A percentile compares a stretch with the other conserved stretches of the same genome.
Evolutionary conservation across 768 basidiomycete genomes (phyloP).

Genomic region (Lactarius hengduanensis): DNA sequence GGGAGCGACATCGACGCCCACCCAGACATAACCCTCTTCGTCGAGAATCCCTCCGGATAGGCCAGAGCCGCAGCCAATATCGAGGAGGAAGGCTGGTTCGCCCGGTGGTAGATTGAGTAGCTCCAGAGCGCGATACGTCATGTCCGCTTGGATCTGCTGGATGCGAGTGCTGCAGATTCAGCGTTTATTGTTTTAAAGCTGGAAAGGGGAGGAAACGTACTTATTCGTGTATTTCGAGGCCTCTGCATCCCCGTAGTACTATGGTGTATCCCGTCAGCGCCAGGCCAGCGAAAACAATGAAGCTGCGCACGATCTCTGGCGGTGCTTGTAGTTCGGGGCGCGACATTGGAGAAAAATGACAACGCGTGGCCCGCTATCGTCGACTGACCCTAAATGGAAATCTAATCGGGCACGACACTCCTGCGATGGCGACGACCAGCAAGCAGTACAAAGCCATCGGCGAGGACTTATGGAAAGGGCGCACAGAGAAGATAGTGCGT

Average conservation of each 20-base stretch:
- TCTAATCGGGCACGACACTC: conserved; percentile 12
- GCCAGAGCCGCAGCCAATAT: conserved; percentile 98
- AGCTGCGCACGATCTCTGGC: conserved; percentile 64
- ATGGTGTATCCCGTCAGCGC: conserved; percentile 10
- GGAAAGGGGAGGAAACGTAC: conserved; percentile 40
- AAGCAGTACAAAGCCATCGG: conserved; percentile 87
- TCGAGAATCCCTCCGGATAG: conserved; percentile 95
- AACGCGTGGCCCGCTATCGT: neutral
- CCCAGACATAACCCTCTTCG: conserved; percentile 91
- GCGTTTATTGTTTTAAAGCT: neutral
- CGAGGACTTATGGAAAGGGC: conserved; percentile 94
- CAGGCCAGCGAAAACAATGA: neutral
- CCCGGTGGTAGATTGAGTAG: conserved; percentile 79
- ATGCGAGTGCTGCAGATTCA: conserved; percentile 72
- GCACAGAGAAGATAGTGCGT: conserved; percentile 92
- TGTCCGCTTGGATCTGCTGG: conserved; percentile 94
- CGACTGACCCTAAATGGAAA: neutral
- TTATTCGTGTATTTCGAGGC: conserved; percentile 97
- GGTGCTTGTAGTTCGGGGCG: conserved; percentile 62
- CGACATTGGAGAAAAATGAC: conserved; percentile 42
- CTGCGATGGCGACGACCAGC: conserved; percentile 63
- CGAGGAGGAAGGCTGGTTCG: conserved; percentile 81
- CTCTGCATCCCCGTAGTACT: conserved; percentile 97
- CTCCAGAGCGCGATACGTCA: conserved; percentile 96
- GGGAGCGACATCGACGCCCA: conserved; percentile 91